Evolutionary conservation across 2,329 filamentous ascomycete genomes (phyloP).

Genomic region (Cladophialophora chaetospira): DNA sequence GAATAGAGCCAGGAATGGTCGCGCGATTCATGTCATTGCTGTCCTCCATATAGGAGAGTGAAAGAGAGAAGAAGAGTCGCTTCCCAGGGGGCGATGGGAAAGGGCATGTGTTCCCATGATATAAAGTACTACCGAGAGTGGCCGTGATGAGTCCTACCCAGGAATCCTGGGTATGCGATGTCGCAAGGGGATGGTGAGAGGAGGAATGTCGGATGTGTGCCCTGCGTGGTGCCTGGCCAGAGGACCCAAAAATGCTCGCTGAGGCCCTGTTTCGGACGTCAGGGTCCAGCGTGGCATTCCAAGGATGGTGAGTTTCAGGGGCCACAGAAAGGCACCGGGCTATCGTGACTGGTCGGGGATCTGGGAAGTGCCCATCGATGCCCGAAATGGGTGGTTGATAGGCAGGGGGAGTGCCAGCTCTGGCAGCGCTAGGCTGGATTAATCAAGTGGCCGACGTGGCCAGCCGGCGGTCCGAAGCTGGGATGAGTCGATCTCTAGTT

Average conservation of each 20-base stretch:
- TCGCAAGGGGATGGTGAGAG: not conserved
- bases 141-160: slow-evolving; percentile 9
- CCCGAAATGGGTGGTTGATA: slow-evolving; percentile 6
- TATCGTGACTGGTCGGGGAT: slow-evolving; percentile 9
- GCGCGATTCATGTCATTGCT: not conserved
- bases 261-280: not conserved
- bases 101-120: not conserved
- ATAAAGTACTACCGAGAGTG: slow-evolving; percentile 11
- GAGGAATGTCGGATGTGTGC: slow-evolving; percentile 16
- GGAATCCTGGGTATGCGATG: not conserved
- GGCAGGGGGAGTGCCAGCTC: slow-evolving; percentile 12
- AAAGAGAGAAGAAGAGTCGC: not conserved
- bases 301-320: not conserved
- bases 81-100: not conserved
- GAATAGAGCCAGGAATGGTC: not conserved
- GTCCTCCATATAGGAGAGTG: not conserved
- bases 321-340: not conserved
- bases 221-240: slow-evolving; percentile 9
- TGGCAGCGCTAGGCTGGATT: not conserved
- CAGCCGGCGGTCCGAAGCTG: slow-evolving; percentile 10
- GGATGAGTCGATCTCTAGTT: too few relatives aligned
- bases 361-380: slow-evolving; percentile 3
- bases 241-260: not conserved
- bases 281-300: slow-evolving; percentile 7
- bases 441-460: slow-evolving; percentile 8